phyloP scores from a whole-genome alignment of 352 stramenopile genomes.

The Pythium volutum region DNA sequence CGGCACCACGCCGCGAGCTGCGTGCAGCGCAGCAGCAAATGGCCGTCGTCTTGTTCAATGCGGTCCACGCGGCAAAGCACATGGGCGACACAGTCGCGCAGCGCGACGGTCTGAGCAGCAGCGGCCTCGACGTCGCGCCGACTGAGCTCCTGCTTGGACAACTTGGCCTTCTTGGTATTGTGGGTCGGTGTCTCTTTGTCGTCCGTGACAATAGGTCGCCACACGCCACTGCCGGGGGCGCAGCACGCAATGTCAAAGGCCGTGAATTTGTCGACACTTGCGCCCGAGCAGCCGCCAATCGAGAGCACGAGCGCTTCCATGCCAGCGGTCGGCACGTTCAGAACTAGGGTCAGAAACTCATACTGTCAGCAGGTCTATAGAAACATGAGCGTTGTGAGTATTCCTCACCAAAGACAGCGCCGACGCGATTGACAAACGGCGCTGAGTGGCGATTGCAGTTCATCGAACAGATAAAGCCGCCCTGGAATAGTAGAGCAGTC shows the following conservation, averaged over 20 bases:
- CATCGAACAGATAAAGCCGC: constrained; percentile 80
- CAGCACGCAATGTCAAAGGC: constrained; percentile 46
- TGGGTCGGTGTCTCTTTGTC: too few relatives aligned
- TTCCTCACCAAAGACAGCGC: constrained; percentile 52
- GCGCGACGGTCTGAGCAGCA: constrained; percentile 33
- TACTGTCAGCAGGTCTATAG: not conserved
- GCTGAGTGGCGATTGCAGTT: constrained; percentile 69
- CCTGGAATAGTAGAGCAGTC: constrained; percentile 24
- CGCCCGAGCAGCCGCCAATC: constrained; percentile 61
- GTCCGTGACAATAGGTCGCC: not conserved
- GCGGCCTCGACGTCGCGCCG: constrained; percentile 33
- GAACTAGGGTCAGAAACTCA: constrained; percentile 31
- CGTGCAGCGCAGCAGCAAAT: constrained; percentile 65
- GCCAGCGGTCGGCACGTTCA: constrained; percentile 67
- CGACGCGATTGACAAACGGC: constrained; percentile 43
- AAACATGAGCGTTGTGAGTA: not conserved
- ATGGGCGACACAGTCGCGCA: constrained; percentile 60
- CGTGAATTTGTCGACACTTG: constrained; percentile 59
- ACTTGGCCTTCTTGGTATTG: constrained; percentile 48
- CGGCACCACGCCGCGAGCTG: constrained; percentile 59
- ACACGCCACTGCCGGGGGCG: constrained; percentile 32
- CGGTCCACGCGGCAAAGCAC: constrained; percentile 65
- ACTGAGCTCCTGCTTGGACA: constrained; percentile 59
- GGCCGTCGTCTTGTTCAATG: constrained; percentile 61
- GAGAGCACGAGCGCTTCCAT: constrained; percentile 79